Evolutionary conservation across 2,329 filamentous ascomycete genomes (phyloP), one percentile per base, ranked within the genome.

Genomic region (Onygena corvina): DNA sequence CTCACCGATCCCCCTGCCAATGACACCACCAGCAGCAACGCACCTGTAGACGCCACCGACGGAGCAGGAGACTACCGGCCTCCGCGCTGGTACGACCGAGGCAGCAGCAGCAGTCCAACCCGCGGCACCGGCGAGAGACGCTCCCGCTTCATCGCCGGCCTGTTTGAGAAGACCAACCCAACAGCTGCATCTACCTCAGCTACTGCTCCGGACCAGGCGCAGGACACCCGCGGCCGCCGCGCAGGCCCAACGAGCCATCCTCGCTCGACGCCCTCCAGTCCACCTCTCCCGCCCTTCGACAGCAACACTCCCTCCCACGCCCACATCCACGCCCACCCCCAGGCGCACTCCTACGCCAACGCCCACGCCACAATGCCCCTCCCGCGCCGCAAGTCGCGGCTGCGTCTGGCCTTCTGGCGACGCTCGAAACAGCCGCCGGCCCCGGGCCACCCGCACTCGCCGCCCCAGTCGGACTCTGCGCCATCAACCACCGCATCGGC

Each of bases 341-440:
- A 25, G 34, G 33, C 20, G 29, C 20, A 23, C 31, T 25, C 11
- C 33, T 18, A 40, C 46, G 11, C 46, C 34, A 35, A 18, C 33
- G 38, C 45, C 36, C 27, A 25, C 14, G 29, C 47, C 46, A 27
- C 36, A 12, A 23, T 48, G 14, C 47, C 48, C 2, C 12, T 67
- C 35, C 61, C 61, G 11, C 67, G 67, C 51, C 60, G 62, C 14
- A 59, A 62, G 42, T 68, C 66, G 49, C 63, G 67, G 11, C 58
- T 69, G 36, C 63, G 67, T 33, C 57, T 69, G 48, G 66, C 66
- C 27, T 69, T 69, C 42, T 69, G 67, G 67, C 65, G 63, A 48
- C 18, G 35, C 4, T 38, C 35, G 6, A 38, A 38, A 33, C 51
- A 50, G 31, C 27, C 46, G 4, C 46, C 20, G 18, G 35, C 16